Evolutionary conservation across 2,329 filamentous ascomycete species (phyloP), one percentile per base, ranked within the genome.

Genomic region (Hymenoscyphus salicellus): DNA sequence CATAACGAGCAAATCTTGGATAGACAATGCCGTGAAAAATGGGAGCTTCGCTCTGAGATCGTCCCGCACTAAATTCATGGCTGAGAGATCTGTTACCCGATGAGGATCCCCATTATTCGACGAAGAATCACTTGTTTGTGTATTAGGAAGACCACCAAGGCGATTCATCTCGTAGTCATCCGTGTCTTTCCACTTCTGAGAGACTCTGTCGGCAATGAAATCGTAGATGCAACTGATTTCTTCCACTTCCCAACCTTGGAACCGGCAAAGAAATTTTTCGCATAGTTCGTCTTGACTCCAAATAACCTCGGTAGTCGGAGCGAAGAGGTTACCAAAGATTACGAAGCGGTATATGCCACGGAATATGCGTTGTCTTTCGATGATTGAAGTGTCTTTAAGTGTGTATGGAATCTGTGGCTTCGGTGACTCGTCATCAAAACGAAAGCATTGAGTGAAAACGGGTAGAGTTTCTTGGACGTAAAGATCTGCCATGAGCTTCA

Each of bases 271-370:
- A 43, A 63, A 63, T 20, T 26, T 30, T 55, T 58, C 55, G n/a
- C 55, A 63, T 23, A 58, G 17, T 20, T 63, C 61, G 4, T 52
- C 4, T 5, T 38, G 28, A 26, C n/a, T 3, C 43, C 56, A 60
- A 28, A 36, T 11, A 38, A 14, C 8, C 14, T 52, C 30, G 32
- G 61, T 17, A 16, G 38, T 26, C 16, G 49, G 61, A 23, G 55
- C 56, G 55, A 64, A 64, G 36, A 64, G 55, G 41, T 64, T 58
- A 23, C 59, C 55, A 28, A 58, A 61, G 20, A 64, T 61, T n/a
- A 52, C 30, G 32, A 58, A 64, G 6, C 63, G 63, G 30, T 64
- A 64, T 26, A 64, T 55, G 52, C n/a, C 55, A 46, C 63, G 46
- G 30, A 57, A 58, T 16, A 64, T 58, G 10, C 58, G 49, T 33